A percentile compares a stretch with the other conserved stretches of the same genome.
Evolutionary conservation across 164 flowering plant species (phyloP).

Genomic region (Sedum album): DNA sequence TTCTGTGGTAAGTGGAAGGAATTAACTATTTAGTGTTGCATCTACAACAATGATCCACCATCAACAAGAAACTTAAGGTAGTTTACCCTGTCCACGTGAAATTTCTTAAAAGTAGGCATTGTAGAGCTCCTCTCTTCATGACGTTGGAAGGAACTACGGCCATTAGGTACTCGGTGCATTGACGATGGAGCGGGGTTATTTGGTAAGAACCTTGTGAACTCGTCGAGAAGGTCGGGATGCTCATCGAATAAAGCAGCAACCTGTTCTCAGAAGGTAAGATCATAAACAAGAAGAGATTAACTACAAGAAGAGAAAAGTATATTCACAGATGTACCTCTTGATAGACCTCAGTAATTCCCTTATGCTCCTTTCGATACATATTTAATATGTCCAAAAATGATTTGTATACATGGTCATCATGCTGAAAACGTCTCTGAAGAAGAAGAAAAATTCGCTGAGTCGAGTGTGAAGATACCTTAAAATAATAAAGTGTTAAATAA

Average conservation of each 20-base stretch:
- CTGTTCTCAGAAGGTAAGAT: slow-evolving; percentile 18
- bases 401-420: slow-evolving; percentile 14
- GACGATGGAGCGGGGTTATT: slow-evolving; percentile 32
- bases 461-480: not conserved
- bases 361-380: slow-evolving; percentile 9
- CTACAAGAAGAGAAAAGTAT: not conserved
- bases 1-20: slow-evolving; percentile 24
- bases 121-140: slow-evolving; percentile 41
- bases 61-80: not conserved
- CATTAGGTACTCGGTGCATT: slow-evolving; percentile 22
- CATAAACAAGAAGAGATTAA: not conserved
- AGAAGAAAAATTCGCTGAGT: not conserved
- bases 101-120: slow-evolving; percentile 22
- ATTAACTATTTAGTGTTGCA: not conserved
- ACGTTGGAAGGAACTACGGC: slow-evolving; percentile 23
- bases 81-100: slow-evolving; percentile 42
- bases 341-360: slow-evolving; percentile 5
- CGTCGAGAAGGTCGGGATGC: slow-evolving; percentile 56
- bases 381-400: slow-evolving; percentile 14
- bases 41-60: not conserved
- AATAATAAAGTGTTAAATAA: not conserved
- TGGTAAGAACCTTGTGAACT: slow-evolving; percentile 58
- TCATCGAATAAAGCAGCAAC: slow-evolving; percentile 48
- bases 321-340: slow-evolving; percentile 2
- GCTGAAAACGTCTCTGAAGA: slow-evolving; percentile 11